Percentiles rank a stretch among this genome's conserved stretches.
These are phyloP conservation scores for Cudoniella acicularis DNA, from an alignment of 495 filamentous ascomycete genomes.

Conservation along the genomic window DNA sequence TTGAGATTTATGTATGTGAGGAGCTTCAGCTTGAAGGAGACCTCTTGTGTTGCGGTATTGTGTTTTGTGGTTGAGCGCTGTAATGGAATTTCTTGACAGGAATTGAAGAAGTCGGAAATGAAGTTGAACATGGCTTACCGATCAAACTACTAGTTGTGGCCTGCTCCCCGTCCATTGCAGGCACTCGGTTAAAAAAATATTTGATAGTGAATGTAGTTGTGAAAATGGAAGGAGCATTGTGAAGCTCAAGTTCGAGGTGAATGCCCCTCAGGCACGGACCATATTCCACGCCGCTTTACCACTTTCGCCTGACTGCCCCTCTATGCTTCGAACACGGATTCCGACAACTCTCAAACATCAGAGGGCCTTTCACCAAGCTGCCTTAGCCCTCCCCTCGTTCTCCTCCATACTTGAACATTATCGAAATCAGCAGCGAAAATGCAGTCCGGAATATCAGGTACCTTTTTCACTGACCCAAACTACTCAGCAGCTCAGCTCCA, in stretches of 20 bases:
- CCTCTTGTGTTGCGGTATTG: neutral
- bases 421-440: constrained; percentile 40
- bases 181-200: neutral
- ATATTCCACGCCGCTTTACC: neutral
- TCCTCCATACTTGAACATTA: neutral
- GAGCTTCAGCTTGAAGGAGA: too few species aligned
- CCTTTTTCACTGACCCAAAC: constrained; percentile 3
- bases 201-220: neutral
- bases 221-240: neutral
- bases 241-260: neutral
- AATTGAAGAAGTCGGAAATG: too few species aligned
- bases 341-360: neutral
- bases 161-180: constrained; percentile 18
- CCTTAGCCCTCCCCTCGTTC: neutral
- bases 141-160: constrained; percentile 19
- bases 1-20: neutral
- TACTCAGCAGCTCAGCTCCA: constrained; percentile 4
- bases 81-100: too few species aligned
- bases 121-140: constrained; percentile 16
- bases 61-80: too few species aligned
- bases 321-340: neutral
- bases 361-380: neutral
- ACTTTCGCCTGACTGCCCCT: neutral
- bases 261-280: neutral
- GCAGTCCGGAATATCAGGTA: constrained; percentile 88